Conservation (phyloP, 2,329 filamentous ascomycete species). For the Elsinoe ampelina region DNA sequence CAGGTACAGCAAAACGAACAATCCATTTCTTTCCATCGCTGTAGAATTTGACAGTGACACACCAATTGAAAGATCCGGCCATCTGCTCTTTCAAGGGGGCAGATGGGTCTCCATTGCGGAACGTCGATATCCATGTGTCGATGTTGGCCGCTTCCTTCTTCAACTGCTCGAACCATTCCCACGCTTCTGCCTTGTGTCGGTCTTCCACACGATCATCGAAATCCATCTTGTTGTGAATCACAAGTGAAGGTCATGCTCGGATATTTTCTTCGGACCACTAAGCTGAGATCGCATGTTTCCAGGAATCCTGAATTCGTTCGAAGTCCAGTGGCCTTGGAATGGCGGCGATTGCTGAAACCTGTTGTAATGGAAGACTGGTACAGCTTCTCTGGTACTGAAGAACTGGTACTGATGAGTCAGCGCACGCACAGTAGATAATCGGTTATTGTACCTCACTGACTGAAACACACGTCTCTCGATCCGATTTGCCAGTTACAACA, state of each 20-base stretch:
- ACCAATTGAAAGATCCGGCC: conserved; percentile 24
- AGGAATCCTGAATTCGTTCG: no score
- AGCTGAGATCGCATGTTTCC: neutral
- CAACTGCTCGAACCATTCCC: neutral
- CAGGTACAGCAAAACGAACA: conserved; percentile 14
- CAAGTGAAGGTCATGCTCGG: no score
- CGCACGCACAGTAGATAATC: no score
- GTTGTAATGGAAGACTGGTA: no score
- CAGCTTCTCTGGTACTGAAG: no score
- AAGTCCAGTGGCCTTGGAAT: no score
- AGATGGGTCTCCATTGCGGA: neutral
- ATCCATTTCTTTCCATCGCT: conserved; percentile 14
- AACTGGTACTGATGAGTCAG: no score
- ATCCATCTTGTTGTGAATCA: neutral
- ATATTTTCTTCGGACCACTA: no score
- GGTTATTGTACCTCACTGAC: no score
- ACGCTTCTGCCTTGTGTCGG: neutral
- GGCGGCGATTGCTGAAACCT: no score
- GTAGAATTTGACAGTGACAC: conserved; percentile 13
- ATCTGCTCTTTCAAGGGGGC: neutral
- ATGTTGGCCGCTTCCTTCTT: neutral
- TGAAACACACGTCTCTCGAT: no score
- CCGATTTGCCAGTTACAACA: no score
- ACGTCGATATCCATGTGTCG: neutral
- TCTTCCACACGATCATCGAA: neutral